Conservation (phyloP, 2,329 filamentous ascomycete genomes). For the Lachnellula willkommii region DNA sequence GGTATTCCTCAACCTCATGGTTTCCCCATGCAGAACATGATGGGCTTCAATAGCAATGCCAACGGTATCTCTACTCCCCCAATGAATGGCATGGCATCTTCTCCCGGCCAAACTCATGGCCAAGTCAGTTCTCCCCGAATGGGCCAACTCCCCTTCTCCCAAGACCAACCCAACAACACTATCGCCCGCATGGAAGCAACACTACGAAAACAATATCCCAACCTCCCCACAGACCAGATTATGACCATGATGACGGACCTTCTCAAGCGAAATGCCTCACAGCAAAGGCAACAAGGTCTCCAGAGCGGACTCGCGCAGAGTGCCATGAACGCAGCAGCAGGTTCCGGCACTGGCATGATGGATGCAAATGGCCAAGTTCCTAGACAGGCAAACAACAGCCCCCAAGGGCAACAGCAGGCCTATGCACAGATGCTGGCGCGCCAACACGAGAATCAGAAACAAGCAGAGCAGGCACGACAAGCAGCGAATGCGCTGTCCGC, state of each 20-base stretch:
- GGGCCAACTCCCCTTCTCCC: conserved; percentile 15
- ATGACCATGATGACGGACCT: conserved; percentile 46
- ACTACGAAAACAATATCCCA: conserved; percentile 25
- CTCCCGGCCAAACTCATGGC: conserved; percentile 16
- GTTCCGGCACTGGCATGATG: conserved; percentile 27
- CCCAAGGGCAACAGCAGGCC: conserved; percentile 31
- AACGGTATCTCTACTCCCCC: conserved; percentile 42
- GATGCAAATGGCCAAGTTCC: conserved; percentile 20
- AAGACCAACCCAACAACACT: conserved; percentile 12
- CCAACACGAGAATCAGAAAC: conserved; percentile 46
- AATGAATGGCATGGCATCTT: conserved; percentile 18
- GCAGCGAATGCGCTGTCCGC: conserved; percentile 10
- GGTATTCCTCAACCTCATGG: conserved; percentile 25
- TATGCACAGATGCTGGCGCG: conserved; percentile 50
- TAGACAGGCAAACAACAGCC: background rate
- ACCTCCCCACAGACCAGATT: conserved; percentile 47
- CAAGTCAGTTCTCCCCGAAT: conserved; percentile 28
- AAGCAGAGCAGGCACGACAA: conserved; percentile 31
- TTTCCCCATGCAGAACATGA: conserved; percentile 36
- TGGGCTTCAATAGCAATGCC: conserved; percentile 46
- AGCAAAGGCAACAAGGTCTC: conserved; percentile 26
- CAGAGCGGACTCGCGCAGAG: conserved; percentile 38
- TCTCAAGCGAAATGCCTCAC: conserved; percentile 16
- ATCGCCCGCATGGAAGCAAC: conserved; percentile 17
- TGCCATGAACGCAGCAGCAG: conserved; percentile 46